Evolutionary conservation across 2,329 filamentous ascomycete genomes (phyloP), one percentile per base, ranked within the genome.

Genomic region (Ophiocordyceps camponoti-saundersi): DNA sequence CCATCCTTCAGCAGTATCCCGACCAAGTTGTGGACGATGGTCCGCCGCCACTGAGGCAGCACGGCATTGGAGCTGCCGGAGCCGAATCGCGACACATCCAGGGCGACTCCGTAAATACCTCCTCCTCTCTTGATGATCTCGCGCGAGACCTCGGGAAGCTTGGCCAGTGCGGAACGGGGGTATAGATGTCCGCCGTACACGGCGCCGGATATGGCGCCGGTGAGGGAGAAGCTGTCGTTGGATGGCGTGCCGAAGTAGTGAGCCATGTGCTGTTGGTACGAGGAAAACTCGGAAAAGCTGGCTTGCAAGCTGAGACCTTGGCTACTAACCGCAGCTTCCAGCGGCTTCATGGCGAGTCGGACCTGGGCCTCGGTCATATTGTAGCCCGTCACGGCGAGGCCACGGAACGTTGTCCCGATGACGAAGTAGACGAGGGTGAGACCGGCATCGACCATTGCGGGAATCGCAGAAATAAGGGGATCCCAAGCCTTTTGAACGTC

Each of bases 301-400:
- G 51, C 48, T 5, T 30, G 45, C 8, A 52, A 34, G n/a, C 45
- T 48, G 11, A 59, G 46, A 6, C 53, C 46, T 12, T 47, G 41
- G 44, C 43, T n/a, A 16, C 46, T 45, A 12, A 56, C 52, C 0
- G 52, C 49, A 6, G 46, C 50, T 1, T 46, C 49, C 26, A 57
- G 53, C 1, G 52, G 56, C 30, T 53, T 53, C 49, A 50, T 56
- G 55, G 30, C 57, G 56, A 62, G 56, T n/a, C 48, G 48, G 3
- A 70, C 57, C 22, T 71, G 57, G 8, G 55, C 57, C 0, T 59
- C 57, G 0, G 63, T 64, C 34, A 68, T 66, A 47, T 65, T 61
- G n/a, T 68, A 71, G 0, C 61, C 63, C 0, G 68, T 73, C 12
- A 74, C 51, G 3, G 67, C 64, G 6, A 61, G 59, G 40, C 75